Base-by-base conservation (phyloP, 768 basidiomycete species). In the Crepidotus variabilis region DNA sequence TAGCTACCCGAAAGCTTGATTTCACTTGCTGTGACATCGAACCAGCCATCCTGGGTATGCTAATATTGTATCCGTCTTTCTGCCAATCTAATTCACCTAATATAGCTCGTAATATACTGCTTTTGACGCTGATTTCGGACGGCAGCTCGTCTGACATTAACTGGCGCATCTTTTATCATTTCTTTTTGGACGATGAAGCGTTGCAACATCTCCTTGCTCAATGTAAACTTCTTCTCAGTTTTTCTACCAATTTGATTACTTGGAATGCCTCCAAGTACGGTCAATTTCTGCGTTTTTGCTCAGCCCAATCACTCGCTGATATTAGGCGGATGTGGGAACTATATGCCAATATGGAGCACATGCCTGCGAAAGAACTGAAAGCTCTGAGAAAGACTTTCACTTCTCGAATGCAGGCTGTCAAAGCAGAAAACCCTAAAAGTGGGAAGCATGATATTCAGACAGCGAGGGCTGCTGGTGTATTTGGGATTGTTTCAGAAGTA, bases 21-120 rank as follows among this genome's bases (percentile, higher is more conserved):
- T 74, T 81, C 46, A 83, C 80, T n/a, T 82, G 79, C 55, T 80
- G 78, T 55, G 80, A 83, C 62, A 60, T 68, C 35, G 80, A 83
- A 33, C 72, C 79, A 5, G 80, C 74, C 1, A 64, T 80, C 14
- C 57, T 82, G 39, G 78, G 81, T 79, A 55, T n/a, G 67, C 43
- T 28, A 49, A 32, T n/a, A 18, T 22, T 18, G n/a, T 23, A 8
- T 43, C 39, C 11, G 5, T 20, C 18, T 43, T 14, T 43, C 39
- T 43, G 18, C 11, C 39, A 16, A 14, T 43, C 14, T 16, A 43
- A 16, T 16, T 47, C 11, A 47, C 32, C 45, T 35, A 18, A 34
- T 32, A 2, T 51, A 84, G 82, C 81, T 9, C 73, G 82, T 8
- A 81, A 83, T 54, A 65, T 76, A 21, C 54, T 84, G 4, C 68